A percentile compares a stretch with the other conserved stretches of the same genome.
phyloP scores from a whole-genome alignment of 1,284 basidiomycete species.

The Boletus subluridellus region DNA sequence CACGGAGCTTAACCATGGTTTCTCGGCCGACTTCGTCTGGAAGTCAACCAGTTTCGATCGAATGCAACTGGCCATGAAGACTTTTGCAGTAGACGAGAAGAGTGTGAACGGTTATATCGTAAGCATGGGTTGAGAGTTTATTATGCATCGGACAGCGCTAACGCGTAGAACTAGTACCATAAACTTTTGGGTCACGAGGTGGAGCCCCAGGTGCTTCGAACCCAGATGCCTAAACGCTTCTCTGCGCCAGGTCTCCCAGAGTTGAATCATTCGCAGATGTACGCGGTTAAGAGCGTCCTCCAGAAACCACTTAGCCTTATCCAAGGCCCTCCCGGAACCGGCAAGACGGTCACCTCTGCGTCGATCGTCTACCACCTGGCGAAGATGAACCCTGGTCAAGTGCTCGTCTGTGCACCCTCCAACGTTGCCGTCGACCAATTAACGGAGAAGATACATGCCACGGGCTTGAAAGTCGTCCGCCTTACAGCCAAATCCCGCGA shows the following conservation, averaged over 20 bases:
- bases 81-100: conserved; percentile 98
- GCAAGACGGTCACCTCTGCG: conserved; percentile 99
- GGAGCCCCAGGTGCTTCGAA: conserved; percentile 84
- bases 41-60: conserved; percentile 98
- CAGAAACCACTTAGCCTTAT: conserved; percentile 99
- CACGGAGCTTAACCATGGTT: conserved; percentile 90
- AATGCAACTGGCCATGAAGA: conserved; percentile 99
- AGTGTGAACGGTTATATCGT: conserved; percentile 98
- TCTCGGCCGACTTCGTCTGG: conserved; percentile 98
- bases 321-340: conserved; percentile 97
- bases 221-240: conserved; percentile 95
- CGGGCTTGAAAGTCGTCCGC: conserved; percentile 96
- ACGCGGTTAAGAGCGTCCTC: conserved; percentile 96
- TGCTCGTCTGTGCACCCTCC: conserved; percentile 97
- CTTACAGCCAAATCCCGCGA: conserved; percentile 97
- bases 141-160: conserved; percentile 1
- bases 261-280: conserved; percentile 99
- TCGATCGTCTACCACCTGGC: conserved; percentile 98
- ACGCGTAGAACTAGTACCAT: conserved; percentile 69
- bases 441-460: conserved; percentile 97
- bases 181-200: conserved; percentile 96
- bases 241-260: conserved; percentile 97
- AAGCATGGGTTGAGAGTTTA: conserved; percentile 11
- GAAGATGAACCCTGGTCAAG: conserved; percentile 99
- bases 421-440: conserved; percentile 99